Percentiles rank a stretch among this genome's conserved stretches.
phyloP scores from a whole-genome alignment of 768 basidiomycete species.

The Lyophyllum decastes region DNA sequence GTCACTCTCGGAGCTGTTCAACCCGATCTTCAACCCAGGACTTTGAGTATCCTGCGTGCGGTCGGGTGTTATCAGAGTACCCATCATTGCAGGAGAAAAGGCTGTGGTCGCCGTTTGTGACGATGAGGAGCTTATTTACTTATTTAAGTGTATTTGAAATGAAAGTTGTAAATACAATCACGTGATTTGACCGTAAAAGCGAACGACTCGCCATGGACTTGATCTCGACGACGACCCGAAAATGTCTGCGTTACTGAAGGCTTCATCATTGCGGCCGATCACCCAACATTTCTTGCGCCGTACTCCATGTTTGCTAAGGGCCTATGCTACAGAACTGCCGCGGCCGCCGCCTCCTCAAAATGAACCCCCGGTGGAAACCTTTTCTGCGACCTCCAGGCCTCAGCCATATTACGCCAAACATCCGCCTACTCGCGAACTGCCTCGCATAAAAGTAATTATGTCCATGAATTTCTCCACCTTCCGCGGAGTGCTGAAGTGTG shows the following conservation, averaged over 20 bases:
- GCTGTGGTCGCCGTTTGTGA: constrained; percentile 7
- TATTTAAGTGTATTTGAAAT: constrained; percentile 10
- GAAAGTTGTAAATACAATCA: neutral
- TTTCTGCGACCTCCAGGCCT: constrained; percentile 35
- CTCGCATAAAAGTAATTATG: constrained; percentile 31
- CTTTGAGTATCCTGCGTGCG: neutral
- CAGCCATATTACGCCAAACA: constrained; percentile 37
- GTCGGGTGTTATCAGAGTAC: neutral
- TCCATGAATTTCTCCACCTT: neutral
- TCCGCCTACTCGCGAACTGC: constrained; percentile 32
- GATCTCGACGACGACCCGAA: neutral
- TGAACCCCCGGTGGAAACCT: constrained; percentile 23
- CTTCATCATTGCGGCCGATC: constrained; percentile 5
- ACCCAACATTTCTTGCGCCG: constrained; percentile 3
- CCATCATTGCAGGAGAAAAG: neutral
- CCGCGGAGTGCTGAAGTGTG: neutral
- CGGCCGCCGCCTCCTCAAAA: constrained; percentile 20
- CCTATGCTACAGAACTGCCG: constrained; percentile 16
- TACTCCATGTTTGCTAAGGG: neutral
- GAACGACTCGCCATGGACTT: neutral
- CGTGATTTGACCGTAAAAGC: neutral
- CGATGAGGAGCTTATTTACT: constrained; percentile 6
- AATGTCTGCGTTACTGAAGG: constrained; percentile 13
- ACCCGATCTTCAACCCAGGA: neutral
- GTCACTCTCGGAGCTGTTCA: neutral